These are phyloP conservation scores for Pyricularia pennisetigena DNA, from an alignment of 2,329 filamentous ascomycete species.

Conservation along the genomic window DNA sequence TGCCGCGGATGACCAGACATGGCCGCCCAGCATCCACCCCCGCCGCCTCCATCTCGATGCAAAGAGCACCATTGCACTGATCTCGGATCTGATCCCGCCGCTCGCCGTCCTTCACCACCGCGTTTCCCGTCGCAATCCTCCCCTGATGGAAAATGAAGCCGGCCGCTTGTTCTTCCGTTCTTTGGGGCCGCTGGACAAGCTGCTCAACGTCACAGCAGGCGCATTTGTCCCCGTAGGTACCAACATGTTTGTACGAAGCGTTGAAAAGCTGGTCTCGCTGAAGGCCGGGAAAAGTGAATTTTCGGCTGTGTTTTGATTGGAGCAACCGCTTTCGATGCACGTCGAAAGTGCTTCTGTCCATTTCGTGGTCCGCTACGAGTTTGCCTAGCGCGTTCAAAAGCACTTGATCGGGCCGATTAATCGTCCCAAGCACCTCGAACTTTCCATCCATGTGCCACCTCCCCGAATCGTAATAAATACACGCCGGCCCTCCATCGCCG, in stretches of 20 bases:
- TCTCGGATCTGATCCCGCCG: constrained; percentile 17
- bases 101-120: constrained; percentile 23
- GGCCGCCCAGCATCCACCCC: constrained; percentile 18
- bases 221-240: not conserved
- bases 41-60: constrained; percentile 21
- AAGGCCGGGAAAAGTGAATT: not conserved
- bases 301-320: not conserved
- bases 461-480: constrained; percentile 17
- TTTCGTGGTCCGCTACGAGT: constrained; percentile 2
- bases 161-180: not conserved
- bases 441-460: not conserved
- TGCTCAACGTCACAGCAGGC: not conserved
- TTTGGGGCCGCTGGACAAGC: not conserved
- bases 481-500: constrained; percentile 13
- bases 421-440: not conserved
- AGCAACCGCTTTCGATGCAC: not conserved
- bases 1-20: constrained; percentile 26
- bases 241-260: not conserved
- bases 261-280: not conserved
- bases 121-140: constrained; percentile 21
- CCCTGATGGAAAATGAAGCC: constrained; percentile 11
- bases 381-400: constrained; percentile 1
- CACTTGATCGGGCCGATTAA: not conserved
- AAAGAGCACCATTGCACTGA: constrained; percentile 8
- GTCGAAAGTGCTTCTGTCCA: too few relatives aligned